Evolutionary conservation across 2,329 filamentous ascomycete genomes (phyloP), one percentile per base, ranked within the genome.

Genomic region (Bipolaris victoriae): DNA sequence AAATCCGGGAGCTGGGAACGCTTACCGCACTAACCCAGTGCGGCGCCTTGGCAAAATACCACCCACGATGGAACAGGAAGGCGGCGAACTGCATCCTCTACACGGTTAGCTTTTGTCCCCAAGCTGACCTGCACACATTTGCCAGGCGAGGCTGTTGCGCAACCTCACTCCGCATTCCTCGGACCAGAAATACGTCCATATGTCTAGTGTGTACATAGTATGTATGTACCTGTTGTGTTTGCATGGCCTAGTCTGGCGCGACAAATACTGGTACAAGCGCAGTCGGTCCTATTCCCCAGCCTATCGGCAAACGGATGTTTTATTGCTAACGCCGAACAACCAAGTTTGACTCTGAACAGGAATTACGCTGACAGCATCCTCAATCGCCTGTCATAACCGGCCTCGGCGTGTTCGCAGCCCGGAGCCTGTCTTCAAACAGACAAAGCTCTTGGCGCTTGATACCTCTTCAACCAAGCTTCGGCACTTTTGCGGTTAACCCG

Each of bases 1-100:
- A 54, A 20, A 49, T 35, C 50, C 55, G 45, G 55, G 50, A 54
- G 33, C n/a, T 57, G 45, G 55, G 39, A 54, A 55, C 55, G 50
- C 50, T 57, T 54, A 46, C 16, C 15, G 35, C 46, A 44, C 53
- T 31, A 43, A 48, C 45, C 48, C 20, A 41, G 16, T 39, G 13
- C 41, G 26, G 24, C 16, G n/a, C 20, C 49, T 57, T 53, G 54
- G 44, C 54, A 48, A 31, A 44, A 52, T 24, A 52, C 31, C 22
- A n/a, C 26, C 22, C 40, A 48, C 43, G 22, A 53, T 53, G 13
- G 44, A 57, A 57, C 5, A 37, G 49, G 54, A 57, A 53, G 49
- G 49, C 54, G n/a, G 29, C 49, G 54, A 57, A 37, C 24, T 48
- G 37, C 31, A 44, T 39, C 15, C 49, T 33, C 1, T 33, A 48